A percentile compares a stretch with the other conserved stretches of the same genome.
Evolutionary conservation across 805 yeast genomes (phyloP).

Genomic region (Saturnispora galanensis): DNA sequence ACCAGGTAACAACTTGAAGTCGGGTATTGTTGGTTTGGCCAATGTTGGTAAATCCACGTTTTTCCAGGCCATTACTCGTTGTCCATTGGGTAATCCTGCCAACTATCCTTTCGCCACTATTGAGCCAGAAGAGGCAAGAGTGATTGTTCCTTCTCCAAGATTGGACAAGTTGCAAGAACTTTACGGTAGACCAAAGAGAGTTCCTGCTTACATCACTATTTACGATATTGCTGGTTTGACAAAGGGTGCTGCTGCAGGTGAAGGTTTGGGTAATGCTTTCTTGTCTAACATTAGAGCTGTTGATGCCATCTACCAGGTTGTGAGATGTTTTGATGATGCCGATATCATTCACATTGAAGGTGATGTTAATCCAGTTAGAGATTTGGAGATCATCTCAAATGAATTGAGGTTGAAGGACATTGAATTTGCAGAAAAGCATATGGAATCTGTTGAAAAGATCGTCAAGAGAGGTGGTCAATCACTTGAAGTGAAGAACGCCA

Average conservation of each 20-base stretch:
- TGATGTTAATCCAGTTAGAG: constrained; percentile 92
- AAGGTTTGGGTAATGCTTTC: constrained; percentile 96
- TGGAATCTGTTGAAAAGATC: constrained; percentile 46
- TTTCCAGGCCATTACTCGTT: constrained; percentile 92
- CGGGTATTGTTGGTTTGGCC: constrained; percentile 94
- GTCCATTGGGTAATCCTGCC: constrained; percentile 92
- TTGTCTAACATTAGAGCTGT: constrained; percentile 94
- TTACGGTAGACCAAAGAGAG: constrained; percentile 75
- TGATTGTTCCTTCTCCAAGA: constrained; percentile 84
- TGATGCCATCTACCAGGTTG: constrained; percentile 96
- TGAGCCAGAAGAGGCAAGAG: constrained; percentile 97
- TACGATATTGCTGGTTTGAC: constrained; percentile 98
- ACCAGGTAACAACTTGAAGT: constrained; percentile 34
- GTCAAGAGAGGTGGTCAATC: constrained; percentile 59
- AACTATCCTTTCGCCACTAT: constrained; percentile 97
- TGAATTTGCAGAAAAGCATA: constrained; percentile 66
- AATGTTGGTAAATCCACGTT: constrained; percentile 94
- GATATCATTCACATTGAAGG: constrained; percentile 96
- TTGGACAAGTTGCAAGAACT: constrained; percentile 65
- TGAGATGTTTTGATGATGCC: constrained; percentile 94
- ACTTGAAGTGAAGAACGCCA: constrained; percentile 53
- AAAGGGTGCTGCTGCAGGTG: constrained; percentile 93
- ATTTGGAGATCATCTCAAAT: constrained; percentile 80
- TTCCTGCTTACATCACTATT: constrained; percentile 87
- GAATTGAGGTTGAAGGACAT: constrained; percentile 95